Conservation (phyloP, 116 monocot genomes). For the Iris pallida region DNA sequence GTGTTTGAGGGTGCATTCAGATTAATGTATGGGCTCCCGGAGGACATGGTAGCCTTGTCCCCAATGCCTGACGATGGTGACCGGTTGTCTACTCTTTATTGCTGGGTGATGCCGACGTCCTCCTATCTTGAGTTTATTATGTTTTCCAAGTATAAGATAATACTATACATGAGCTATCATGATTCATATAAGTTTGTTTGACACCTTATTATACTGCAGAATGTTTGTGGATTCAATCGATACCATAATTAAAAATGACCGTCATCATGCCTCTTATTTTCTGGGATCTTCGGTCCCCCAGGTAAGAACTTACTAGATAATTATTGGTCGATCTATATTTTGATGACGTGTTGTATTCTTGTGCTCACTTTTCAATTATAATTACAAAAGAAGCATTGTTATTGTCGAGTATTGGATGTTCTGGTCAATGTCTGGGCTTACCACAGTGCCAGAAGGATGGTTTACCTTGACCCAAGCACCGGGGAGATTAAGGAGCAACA, state of each 20-base stretch:
- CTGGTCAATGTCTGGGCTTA: no score
- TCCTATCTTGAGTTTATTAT: slow-evolving; percentile 88
- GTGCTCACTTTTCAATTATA: background rate
- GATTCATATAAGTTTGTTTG: background rate
- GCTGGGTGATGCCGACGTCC: slow-evolving; percentile 96
- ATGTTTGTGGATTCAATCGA: slow-evolving; percentile 88
- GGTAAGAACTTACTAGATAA: slow-evolving; percentile 21
- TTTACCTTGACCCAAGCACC: no score
- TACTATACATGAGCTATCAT: background rate
- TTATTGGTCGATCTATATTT: background rate
- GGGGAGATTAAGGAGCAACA: no score
- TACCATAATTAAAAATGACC: slow-evolving; percentile 33
- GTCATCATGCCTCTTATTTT: no score
- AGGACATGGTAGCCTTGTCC: slow-evolving; percentile 41
- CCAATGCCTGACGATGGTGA: slow-evolving; percentile 75
- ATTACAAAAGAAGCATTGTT: slow-evolving; percentile 74
- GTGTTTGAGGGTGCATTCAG: slow-evolving; percentile 76
- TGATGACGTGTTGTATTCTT: background rate
- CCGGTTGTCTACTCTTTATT: slow-evolving; percentile 75
- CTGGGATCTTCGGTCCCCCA: slow-evolving; percentile 62
- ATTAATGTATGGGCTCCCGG: slow-evolving; percentile 52
- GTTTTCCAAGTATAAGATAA: slow-evolving; percentile 65
- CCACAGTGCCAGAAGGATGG: no score
- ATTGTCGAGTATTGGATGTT: slow-evolving; percentile 66
- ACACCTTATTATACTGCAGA: slow-evolving; percentile 27